These are phyloP conservation scores for Trichoderma koningii DNA, from an alignment of 2,329 filamentous ascomycete genomes.

Conservation along the genomic window DNA sequence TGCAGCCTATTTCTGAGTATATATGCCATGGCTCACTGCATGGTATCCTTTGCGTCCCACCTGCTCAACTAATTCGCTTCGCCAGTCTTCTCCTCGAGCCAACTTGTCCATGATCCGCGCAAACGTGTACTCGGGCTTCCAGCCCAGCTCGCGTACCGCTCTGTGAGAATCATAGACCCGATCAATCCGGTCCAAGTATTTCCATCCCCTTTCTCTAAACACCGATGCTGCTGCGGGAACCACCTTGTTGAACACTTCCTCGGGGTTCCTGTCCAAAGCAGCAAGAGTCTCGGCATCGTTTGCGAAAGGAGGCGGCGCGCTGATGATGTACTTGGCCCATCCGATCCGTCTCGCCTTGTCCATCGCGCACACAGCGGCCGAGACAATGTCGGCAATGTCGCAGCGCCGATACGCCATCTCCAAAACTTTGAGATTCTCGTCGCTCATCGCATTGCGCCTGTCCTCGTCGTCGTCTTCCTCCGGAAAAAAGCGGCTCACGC, in stretches of 20 bases:
- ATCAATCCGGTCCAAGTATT: slow-evolving; percentile 44
- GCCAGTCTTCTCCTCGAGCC: slow-evolving; percentile 40
- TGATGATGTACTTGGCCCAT: slow-evolving; percentile 49
- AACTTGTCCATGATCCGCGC: slow-evolving; percentile 41
- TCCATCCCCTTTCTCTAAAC: slow-evolving; percentile 42
- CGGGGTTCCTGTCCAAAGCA: slow-evolving; percentile 41
- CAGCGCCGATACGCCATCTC: slow-evolving; percentile 50
- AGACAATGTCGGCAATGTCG: slow-evolving; percentile 49
- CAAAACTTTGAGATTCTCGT: slow-evolving; percentile 52
- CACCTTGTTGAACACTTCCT: slow-evolving; percentile 35
- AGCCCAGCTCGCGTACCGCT: slow-evolving; percentile 46
- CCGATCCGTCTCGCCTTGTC: slow-evolving; percentile 36
- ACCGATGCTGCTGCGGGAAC: slow-evolving; percentile 37
- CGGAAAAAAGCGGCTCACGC: slow-evolving; percentile 53
- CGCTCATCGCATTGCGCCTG: slow-evolving; percentile 40
- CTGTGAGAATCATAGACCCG: slow-evolving; percentile 49
- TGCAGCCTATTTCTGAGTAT: slow-evolving; percentile 39
- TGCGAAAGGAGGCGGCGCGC: slow-evolving; percentile 46
- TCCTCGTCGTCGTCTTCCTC: slow-evolving; percentile 50
- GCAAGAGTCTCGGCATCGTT: slow-evolving; percentile 38
- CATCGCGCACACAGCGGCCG: slow-evolving; percentile 46
- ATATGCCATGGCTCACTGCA: slow-evolving; percentile 46
- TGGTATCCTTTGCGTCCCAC: slow-evolving; percentile 52
- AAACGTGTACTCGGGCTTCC: slow-evolving; percentile 48
- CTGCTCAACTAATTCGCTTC: slow-evolving; percentile 43